These are phyloP conservation scores for Solanum hybrid DNA, from an alignment of 305 asterid genomes.

Conservation along the genomic window DNA sequence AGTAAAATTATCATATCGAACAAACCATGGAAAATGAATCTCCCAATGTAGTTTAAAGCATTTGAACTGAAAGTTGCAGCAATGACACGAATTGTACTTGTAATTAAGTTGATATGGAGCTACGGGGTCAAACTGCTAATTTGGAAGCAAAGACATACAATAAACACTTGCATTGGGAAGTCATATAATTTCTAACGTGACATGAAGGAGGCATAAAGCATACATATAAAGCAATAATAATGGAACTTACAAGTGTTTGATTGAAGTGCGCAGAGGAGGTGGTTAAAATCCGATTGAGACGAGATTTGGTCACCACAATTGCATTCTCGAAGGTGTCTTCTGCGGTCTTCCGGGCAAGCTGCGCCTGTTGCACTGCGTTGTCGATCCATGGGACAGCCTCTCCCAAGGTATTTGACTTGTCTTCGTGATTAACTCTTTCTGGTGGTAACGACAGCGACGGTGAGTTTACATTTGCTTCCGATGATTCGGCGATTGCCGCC, in stretches of 20 bases:
- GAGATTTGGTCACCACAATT: slow-evolving; percentile 50
- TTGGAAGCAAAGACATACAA: background rate
- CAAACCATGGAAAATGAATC: background rate
- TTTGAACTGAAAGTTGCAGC: background rate
- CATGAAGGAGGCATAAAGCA: background rate
- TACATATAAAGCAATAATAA: background rate
- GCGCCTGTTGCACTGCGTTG: slow-evolving; percentile 62
- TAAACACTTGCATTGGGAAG: background rate
- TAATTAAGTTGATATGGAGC: background rate
- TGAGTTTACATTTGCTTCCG: slow-evolving; percentile 26
- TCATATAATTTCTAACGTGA: background rate
- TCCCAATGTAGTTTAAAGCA: background rate
- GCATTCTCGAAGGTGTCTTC: slow-evolving; percentile 50
- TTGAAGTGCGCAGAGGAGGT: slow-evolving; percentile 75
- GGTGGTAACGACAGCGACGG: background rate
- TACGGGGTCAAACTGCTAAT: background rate
- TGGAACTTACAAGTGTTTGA: slow-evolving; percentile 52
- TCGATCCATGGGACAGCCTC: slow-evolving; percentile 47
- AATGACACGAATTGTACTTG: background rate
- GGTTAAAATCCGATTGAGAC: slow-evolving; percentile 56
- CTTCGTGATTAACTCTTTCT: background rate
- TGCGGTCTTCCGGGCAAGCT: slow-evolving; percentile 42
- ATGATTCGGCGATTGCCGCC: slow-evolving; percentile 43
- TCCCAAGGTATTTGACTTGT: slow-evolving; percentile 23
- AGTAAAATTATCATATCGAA: background rate